Conservation (phyloP, 257 asterid genomes). For the Fraxinus pennsylvanica region DNA sequence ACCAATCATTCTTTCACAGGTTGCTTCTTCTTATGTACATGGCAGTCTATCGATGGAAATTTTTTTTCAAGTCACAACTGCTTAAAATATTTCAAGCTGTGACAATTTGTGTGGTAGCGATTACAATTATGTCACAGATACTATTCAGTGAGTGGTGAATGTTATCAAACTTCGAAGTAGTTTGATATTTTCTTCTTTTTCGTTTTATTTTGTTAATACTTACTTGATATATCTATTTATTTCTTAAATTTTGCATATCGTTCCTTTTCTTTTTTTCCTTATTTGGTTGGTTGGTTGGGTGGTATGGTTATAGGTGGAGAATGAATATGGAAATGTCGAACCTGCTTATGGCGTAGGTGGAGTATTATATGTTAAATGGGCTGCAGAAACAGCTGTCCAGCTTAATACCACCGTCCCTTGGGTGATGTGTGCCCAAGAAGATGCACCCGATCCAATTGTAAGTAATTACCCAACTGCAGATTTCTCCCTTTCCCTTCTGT, state of each 20-base stretch:
- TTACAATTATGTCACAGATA: not conserved
- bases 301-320: conserved; percentile 57
- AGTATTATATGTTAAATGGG: conserved; percentile 65
- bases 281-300: not conserved
- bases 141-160: not conserved
- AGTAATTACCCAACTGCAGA: conserved; percentile 22
- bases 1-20: conserved; percentile 84
- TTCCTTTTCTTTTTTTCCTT: not conserved
- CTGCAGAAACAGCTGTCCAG: conserved; percentile 74
- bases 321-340: conserved; percentile 82
- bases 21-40: conserved; percentile 23
- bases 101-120: not conserved
- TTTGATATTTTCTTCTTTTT: not conserved
- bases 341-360: conserved; percentile 67
- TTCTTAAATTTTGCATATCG: not conserved
- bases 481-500: not conserved
- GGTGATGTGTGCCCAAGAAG: conserved; percentile 77
- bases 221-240: conserved; percentile 1
- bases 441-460: conserved; percentile 84
- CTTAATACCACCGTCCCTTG: conserved; percentile 77
- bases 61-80: not conserved
- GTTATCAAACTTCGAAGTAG: not conserved
- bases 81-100: not conserved
- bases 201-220: conserved; percentile 1
- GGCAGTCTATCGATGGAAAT: not conserved